Percentiles rank a stretch among this genome's conserved stretches.
Conservation (phyloP, 805 yeast species). For the Kurtzmaniella cleridarum region DNA sequence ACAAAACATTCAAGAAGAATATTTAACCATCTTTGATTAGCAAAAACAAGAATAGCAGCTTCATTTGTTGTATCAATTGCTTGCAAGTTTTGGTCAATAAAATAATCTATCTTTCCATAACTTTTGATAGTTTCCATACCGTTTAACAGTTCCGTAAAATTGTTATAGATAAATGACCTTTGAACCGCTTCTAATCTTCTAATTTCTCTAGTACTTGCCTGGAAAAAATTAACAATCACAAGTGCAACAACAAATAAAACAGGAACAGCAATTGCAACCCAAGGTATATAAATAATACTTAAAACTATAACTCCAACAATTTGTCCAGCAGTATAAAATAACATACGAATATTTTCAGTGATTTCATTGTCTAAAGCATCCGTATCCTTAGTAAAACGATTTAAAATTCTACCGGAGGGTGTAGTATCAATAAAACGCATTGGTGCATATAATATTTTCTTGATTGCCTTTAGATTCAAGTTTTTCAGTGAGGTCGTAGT, state of each 20-base stretch:
- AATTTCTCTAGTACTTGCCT: constrained; percentile 33
- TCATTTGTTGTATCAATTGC: constrained; percentile 31
- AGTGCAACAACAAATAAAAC: constrained; percentile 21
- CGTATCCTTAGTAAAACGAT: constrained; percentile 83
- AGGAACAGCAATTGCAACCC: constrained; percentile 37
- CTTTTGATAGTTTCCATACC: constrained; percentile 37
- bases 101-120: constrained; percentile 21
- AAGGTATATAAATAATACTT: constrained; percentile 32
- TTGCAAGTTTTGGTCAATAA: constrained; percentile 20
- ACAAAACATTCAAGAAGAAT: constrained; percentile 30
- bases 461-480: constrained; percentile 60
- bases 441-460: constrained; percentile 64
- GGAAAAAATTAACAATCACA: constrained; percentile 29
- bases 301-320: constrained; percentile 50
- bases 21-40: constrained; percentile 34
- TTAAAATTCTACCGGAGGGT: constrained; percentile 82
- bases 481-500: constrained; percentile 49
- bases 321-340: constrained; percentile 47
- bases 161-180: constrained; percentile 36
- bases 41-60: constrained; percentile 30
- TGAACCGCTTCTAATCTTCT: constrained; percentile 36
- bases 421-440: constrained; percentile 81
- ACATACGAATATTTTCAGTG: constrained; percentile 61
- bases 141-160: constrained; percentile 31
- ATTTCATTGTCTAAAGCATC: constrained; percentile 79